Conservation (phyloP, 2,329 filamentous ascomycete species). For the Pseudocercospora pini-densiflorae region DNA sequence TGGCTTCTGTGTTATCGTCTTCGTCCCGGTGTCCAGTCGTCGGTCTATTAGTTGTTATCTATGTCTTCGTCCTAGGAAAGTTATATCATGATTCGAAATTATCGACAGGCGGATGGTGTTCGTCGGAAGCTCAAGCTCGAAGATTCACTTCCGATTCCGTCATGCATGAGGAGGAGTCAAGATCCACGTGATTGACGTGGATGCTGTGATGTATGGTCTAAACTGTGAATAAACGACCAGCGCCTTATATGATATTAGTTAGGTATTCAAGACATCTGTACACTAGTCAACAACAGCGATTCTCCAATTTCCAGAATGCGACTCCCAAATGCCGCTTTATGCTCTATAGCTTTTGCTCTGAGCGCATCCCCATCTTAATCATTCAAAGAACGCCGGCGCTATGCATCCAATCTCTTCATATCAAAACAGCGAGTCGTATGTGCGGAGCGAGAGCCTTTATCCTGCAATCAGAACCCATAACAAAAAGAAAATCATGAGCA, state of each 20-base stretch:
- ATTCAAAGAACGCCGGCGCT: background rate
- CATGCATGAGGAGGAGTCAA: background rate
- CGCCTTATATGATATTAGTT: background rate
- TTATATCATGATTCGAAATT: too few species aligned
- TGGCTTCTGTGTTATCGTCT: too few species aligned
- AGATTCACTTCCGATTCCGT: background rate
- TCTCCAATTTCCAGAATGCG: background rate
- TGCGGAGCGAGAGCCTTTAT: slow-evolving; percentile 13
- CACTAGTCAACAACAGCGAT: slow-evolving; percentile 1
- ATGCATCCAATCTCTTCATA: background rate
- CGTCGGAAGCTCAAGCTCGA: slow-evolving; percentile 4
- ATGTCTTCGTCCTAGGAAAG: too few species aligned
- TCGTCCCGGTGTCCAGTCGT: too few species aligned
- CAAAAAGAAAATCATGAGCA: slow-evolving; percentile 79
- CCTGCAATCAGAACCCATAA: slow-evolving; percentile 43
- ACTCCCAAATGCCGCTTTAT: background rate
- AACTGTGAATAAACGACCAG: background rate
- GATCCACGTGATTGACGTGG: background rate
- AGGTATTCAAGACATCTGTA: slow-evolving; percentile 5
- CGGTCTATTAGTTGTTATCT: too few species aligned
- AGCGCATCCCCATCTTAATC: background rate
- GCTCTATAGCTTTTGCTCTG: slow-evolving; percentile 9
- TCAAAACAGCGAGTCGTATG: background rate
- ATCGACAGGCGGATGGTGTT: background rate
- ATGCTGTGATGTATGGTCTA: background rate